Percentiles rank a stretch among this genome's conserved stretches.
These are phyloP conservation scores for Colletotrichum noveboracense DNA, from an alignment of 2,329 filamentous ascomycete genomes.

Conservation along the genomic window DNA sequence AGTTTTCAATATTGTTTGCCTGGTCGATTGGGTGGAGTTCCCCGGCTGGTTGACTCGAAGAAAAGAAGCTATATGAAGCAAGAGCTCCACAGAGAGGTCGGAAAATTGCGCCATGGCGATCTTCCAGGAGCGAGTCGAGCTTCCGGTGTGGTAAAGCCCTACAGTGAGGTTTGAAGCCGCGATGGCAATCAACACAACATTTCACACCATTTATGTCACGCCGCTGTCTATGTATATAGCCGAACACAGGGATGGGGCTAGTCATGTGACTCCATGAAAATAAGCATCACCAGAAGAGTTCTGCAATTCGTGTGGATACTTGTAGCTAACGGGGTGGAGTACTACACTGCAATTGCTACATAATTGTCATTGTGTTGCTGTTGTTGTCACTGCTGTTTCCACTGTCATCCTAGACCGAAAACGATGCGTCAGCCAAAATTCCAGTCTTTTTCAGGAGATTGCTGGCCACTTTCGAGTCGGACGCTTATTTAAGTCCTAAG, in stretches of 20 bases:
- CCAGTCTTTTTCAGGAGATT: fast-evolving
- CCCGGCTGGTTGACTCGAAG: neutral
- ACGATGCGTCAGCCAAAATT: neutral
- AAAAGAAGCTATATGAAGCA: neutral
- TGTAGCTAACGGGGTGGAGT: neutral
- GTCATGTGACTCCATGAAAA: neutral
- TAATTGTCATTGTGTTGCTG: neutral
- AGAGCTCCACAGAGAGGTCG: neutral
- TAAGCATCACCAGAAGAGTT: neutral
- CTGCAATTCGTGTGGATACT: neutral
- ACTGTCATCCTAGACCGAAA: neutral
- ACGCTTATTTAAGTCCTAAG: neutral
- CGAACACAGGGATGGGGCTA: neutral
- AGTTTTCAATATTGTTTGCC: neutral
- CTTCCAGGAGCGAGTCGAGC: neutral
- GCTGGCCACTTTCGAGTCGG: neutral
- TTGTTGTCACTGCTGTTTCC: neutral
- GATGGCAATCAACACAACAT: neutral
- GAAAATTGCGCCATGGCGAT: neutral
- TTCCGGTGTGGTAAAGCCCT: neutral
- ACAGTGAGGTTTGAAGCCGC: neutral
- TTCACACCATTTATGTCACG: neutral
- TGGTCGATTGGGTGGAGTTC: neutral
- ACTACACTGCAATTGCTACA: neutral
- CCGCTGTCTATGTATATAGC: neutral